phyloP scores from a whole-genome alignment of 768 basidiomycete genomes.

The Auricularia sp. region DNA sequence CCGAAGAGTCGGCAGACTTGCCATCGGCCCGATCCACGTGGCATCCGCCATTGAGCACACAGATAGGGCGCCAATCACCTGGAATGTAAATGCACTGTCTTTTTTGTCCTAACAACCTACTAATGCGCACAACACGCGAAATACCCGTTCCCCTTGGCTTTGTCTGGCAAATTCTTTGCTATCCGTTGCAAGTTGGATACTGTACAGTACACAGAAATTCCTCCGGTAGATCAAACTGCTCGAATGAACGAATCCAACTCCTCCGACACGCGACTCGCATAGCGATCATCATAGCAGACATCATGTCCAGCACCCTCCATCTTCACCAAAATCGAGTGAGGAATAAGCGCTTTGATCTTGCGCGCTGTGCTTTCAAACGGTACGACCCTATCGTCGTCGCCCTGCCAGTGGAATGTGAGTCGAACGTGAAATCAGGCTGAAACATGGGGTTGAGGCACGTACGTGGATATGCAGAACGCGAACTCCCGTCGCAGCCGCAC shows the following conservation, averaged over 20 bases:
- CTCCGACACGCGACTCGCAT: not conserved
- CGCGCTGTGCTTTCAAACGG: not conserved
- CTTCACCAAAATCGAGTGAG: not conserved
- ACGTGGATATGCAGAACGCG: constrained; percentile 12
- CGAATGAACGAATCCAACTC: not conserved
- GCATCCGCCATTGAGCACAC: too few relatives aligned
- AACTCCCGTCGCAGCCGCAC: constrained; percentile 7
- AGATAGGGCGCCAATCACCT: too few relatives aligned
- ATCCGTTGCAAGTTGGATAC: too few relatives aligned
- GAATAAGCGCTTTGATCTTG: too few relatives aligned
- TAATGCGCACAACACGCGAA: too few relatives aligned
- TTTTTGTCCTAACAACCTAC: too few relatives aligned
- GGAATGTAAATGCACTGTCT: too few relatives aligned
- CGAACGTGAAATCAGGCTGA: not conserved
- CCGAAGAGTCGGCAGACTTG: too few relatives aligned
- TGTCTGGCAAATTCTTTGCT: too few relatives aligned
- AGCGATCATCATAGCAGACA: constrained; percentile 4
- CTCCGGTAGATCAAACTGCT: not conserved
- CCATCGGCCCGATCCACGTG: too few relatives aligned
- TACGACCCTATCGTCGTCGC: constrained; percentile 13
- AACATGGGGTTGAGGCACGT: not conserved
- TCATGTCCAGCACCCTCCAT: not conserved
- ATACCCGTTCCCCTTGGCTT: too few relatives aligned
- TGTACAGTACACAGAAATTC: too few relatives aligned
- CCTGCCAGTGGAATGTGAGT: constrained; percentile 7